Evolutionary conservation across 2,329 filamentous ascomycete species (phyloP), one percentile per base, ranked within the genome.

Genomic region (Cordyceps cicadae): DNA sequence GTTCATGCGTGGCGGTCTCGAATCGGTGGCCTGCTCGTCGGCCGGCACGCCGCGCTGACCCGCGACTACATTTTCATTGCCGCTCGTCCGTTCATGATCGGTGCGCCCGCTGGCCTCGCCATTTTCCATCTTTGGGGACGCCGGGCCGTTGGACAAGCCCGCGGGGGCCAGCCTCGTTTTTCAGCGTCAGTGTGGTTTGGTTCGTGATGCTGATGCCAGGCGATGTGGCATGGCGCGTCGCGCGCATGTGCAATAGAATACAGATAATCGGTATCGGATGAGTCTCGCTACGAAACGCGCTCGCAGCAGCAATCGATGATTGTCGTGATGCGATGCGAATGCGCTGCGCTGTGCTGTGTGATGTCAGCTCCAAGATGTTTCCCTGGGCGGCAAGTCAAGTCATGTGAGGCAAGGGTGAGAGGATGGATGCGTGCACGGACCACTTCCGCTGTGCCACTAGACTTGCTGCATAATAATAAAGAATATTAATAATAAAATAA

Each of bases 41-140:
- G 67, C 68, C 66, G 59, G 69, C 66, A 59, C 71, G 61, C 77
- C 77, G 17, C 8, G 15, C n/a, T 49, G 41, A 37, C 26, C 43
- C 67, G 79, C 77, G 64, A 75, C 65, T 48, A 76, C 78, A 65
- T 81, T 81, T 58, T 69, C 72, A 51, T 68, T 62, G 64, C 79
- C 75, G 24, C 37, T 50, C 41, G n/a, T 29, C 77, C 79, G 79
- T 68, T 84, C 79, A 71, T 84, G 79, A 69, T 84, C 81, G 67
- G 78, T 79, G 69, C 77, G 80, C 66, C 79, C 79, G 69, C 80
- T 80, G 69, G 77, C 76, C 69, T 72, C 74, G 71, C 79, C 79
- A 73, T 79, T 77, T 66, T 83, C 80, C 80, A 83, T 83, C 67
- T 48, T 76, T 79, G 74, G 81, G 75, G 67, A 62, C 69, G 67